Evolutionary conservation across 2,329 filamentous ascomycete genomes (phyloP), one percentile per base, ranked within the genome.

Genomic region (Nemania serpens): DNA sequence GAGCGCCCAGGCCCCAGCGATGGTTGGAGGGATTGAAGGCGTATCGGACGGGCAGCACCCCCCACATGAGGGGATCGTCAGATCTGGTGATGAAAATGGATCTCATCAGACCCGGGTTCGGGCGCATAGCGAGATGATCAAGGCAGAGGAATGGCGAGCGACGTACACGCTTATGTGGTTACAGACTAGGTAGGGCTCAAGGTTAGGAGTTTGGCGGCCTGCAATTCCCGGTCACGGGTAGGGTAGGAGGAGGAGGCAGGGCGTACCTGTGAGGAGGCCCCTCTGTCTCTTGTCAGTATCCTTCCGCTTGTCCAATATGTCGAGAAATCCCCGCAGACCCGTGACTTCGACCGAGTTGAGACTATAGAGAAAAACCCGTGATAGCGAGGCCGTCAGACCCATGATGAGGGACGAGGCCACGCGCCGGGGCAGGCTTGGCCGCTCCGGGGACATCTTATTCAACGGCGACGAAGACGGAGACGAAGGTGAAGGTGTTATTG

Each of bases 21-120:
- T 93, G 82, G 73, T 93, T 95, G 58, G 84, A 81, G 18, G 90
- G 86, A 61, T 88, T 86, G 70, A 90, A 87, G 66, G 85, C 79
- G 72, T 95, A 91, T 51, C 84, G 82, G 47, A 91, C 75, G 1
- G 95, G 95, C 3, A 99, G 79, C 37, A 92, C 86, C 17, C 94
- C 95, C 94, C 94, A 99, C 68, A 97, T 88, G 60, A 98, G 78
- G 25, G 95, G 95, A 78, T 99, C 95, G 77, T 99, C 95, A 69
- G 98, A 79, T 61, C 94, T 97, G 74, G 66, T 68, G 52, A 66
- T 47, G 22, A 6, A n/a, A 47, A 37, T 43, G 25, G 39, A 51
- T 4, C 57, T 69, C 39, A 55, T 71, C 41, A 66, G 65, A 55
- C 58, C 68, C 58, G 59, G 62, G 66, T 64, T 65, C 59, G 64